Conservation (phyloP, 495 filamentous ascomycete genomes). For the Aspergillus panamensis region DNA sequence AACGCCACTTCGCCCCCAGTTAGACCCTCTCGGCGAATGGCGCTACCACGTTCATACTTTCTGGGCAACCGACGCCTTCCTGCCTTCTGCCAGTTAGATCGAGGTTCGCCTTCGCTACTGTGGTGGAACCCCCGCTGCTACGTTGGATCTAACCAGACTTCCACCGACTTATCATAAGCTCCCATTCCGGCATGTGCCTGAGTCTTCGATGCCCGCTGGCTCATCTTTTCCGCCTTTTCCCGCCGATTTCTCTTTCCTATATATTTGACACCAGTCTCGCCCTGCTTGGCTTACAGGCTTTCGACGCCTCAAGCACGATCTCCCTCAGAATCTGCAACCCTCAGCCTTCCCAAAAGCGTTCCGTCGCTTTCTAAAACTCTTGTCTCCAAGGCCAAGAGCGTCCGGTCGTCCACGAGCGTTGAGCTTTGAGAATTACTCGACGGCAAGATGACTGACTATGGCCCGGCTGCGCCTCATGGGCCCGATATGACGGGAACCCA, state of each 20-base stretch:
- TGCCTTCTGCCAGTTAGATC: slow-evolving; percentile 15
- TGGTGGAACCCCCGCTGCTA: slow-evolving; percentile 19
- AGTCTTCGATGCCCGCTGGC: slow-evolving; percentile 15
- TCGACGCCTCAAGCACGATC: slow-evolving; percentile 22
- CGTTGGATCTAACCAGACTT: slow-evolving; percentile 18
- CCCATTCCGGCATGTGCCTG: slow-evolving; percentile 27
- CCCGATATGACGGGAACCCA: slow-evolving; percentile 52
- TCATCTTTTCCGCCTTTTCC: slow-evolving; percentile 18
- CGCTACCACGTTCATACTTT: slow-evolving; percentile 2
- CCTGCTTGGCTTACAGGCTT: slow-evolving; percentile 26
- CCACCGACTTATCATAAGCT: slow-evolving; percentile 29
- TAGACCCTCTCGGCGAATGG: slow-evolving; percentile 11
- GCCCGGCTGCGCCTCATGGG: slow-evolving; percentile 52
- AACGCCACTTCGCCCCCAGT: background rate
- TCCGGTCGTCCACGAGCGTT: background rate
- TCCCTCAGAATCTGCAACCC: slow-evolving; percentile 10
- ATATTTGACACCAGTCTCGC: slow-evolving; percentile 21
- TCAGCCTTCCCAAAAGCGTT: slow-evolving; percentile 7
- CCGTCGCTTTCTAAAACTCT: slow-evolving; percentile 14
- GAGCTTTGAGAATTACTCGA: background rate
- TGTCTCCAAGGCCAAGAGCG: slow-evolving; percentile 15
- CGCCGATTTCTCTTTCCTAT: slow-evolving; percentile 27
- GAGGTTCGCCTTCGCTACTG: background rate
- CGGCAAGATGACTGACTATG: slow-evolving; percentile 50
- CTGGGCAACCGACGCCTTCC: slow-evolving; percentile 5